phyloP scores from a whole-genome alignment of 2,329 filamentous ascomycete species.

The Pyrenophora tritici-repentis region DNA sequence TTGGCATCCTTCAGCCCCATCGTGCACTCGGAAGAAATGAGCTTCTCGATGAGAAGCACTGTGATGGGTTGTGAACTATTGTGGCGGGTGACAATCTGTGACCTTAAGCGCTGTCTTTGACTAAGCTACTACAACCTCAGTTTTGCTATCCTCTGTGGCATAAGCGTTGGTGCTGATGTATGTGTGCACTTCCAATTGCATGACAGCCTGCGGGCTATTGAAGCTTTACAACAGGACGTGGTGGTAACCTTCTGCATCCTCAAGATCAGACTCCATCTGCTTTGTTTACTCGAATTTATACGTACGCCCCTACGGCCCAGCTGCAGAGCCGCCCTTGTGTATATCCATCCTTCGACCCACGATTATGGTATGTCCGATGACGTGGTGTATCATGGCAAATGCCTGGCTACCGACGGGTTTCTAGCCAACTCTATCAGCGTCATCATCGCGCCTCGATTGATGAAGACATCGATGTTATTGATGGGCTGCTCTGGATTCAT shows the following conservation, averaged over 20 bases:
- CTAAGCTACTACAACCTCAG: background rate
- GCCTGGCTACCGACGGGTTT: too few species aligned
- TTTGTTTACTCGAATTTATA: background rate
- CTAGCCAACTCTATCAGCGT: too few species aligned
- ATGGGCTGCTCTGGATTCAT: background rate
- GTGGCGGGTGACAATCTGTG: background rate
- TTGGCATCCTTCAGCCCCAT: background rate
- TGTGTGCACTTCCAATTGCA: background rate
- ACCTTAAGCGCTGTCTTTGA: background rate
- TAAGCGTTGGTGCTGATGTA: background rate
- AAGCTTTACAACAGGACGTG: background rate
- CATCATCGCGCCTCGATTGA: too few species aligned
- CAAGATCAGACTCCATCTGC: background rate
- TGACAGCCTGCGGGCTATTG: background rate
- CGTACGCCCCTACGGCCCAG: background rate
- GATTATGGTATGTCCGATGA: background rate
- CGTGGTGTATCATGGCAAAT: background rate
- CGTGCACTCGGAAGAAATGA: background rate
- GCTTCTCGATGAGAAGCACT: background rate
- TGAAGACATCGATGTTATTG: background rate
- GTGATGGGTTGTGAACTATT: background rate
- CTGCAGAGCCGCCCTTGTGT: background rate
- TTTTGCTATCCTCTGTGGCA: background rate
- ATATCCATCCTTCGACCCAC: background rate
- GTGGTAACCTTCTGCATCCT: conserved; percentile 4